Evolutionary conservation across 192 early-diverging fungal species (phyloP), one percentile per base, ranked within the genome.

Genomic region (Pilaira anomala): DNA sequence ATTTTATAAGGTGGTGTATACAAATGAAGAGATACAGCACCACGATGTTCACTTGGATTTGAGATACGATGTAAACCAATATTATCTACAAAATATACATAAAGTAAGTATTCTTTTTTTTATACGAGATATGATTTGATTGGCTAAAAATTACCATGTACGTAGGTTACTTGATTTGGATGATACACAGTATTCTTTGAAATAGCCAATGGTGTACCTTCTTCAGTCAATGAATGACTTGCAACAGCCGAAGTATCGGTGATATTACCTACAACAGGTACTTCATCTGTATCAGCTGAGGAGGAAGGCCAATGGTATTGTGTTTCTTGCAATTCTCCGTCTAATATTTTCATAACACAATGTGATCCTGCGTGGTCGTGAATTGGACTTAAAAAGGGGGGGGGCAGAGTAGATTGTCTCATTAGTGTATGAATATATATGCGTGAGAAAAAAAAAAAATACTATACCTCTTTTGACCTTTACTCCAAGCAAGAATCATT

Each of bases 301-400:
- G 55, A 57, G 9, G 21, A 24, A 0, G 94, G 94, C 86, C 86
- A 91, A 3, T 89, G 80, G 64, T 83, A 97, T 30, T 85, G 76
- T 0, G 91, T 86, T 58, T 97, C 94, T 59, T 78, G 65, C 7
- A 97, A 73, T 51, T 87, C 77, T 3, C 94, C 94, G 44, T 86
- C 88, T 9, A 97, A 79, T 6, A 97, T 77, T 66, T 95, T 94
- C 91, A 97, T 92, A 67, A 94, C 78, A 69, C 94, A 97, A 71
- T 97, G 94, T 24, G 91, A 85, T 22, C 86, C 84, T 7, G 91
- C 77, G 62, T 97, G 94, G 76, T 95, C 92, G 68, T 97, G 94
- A 65, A 97, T 93, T 14, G 94, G 87, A 62, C 91, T 91, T 56
- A n/a, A 42, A 42, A 49, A 49, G 22, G 25, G 60, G 58, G 33